A percentile compares a stretch with the other conserved stretches of the same genome.
Conservation (phyloP, 176 grass and related monocot genomes). For the Poa pratensis region DNA sequence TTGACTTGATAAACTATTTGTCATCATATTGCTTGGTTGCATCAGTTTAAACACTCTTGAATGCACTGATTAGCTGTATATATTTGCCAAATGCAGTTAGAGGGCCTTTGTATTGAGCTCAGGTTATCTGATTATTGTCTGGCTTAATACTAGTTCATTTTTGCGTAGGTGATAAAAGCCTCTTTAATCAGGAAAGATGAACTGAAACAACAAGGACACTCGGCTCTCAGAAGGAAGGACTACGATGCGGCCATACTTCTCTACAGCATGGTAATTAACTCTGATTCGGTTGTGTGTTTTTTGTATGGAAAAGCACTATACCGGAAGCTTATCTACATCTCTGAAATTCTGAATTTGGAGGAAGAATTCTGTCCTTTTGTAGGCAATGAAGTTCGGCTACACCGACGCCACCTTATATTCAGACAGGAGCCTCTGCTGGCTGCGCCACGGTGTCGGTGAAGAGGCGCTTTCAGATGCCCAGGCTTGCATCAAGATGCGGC, state of each 20-base stretch:
- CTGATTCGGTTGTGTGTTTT: not conserved
- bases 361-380: not conserved
- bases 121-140: not conserved
- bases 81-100: not conserved
- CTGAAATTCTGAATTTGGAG: not conserved
- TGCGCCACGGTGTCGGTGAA: not conserved
- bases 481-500: not conserved
- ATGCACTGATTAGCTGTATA: not conserved
- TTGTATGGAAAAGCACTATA: not conserved
- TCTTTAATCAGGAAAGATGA: not conserved
- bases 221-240: not conserved
- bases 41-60: not conserved
- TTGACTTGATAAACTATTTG: not conserved
- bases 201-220: slow-evolving; percentile 16
- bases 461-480: slow-evolving; percentile 17
- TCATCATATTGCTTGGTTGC: not conserved
- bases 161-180: not conserved
- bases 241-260: slow-evolving; percentile 16
- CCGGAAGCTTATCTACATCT: not conserved
- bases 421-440: slow-evolving; percentile 27
- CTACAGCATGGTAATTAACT: slow-evolving; percentile 10
- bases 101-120: not conserved
- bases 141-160: not conserved
- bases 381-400: slow-evolving; percentile 20
- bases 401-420: not conserved